These are phyloP conservation scores for Colletotrichum horii DNA, from an alignment of 2,329 filamentous ascomycete species.

Conservation along the genomic window DNA sequence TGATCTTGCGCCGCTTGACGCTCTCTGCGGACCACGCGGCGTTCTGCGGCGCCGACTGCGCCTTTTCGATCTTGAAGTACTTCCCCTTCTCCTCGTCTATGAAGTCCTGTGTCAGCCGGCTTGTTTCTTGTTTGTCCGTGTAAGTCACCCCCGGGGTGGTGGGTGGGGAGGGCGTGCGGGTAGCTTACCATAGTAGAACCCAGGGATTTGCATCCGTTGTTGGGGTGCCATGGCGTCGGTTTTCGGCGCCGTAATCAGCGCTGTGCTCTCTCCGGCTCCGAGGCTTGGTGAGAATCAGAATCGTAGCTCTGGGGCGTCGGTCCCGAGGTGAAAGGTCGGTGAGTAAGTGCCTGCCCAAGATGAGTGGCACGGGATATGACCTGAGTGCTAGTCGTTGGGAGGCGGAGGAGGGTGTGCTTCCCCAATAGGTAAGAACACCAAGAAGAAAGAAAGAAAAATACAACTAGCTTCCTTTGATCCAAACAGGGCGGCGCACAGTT, in stretches of 20 bases:
- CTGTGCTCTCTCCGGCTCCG: neutral
- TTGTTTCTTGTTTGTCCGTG: neutral
- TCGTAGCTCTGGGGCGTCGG: neutral
- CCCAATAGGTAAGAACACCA: neutral
- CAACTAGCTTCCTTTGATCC: neutral
- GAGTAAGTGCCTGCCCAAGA: neutral
- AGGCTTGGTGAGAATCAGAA: neutral
- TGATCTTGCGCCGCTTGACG: slow-evolving; percentile 60
- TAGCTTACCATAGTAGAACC: slow-evolving; percentile 58
- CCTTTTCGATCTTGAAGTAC: slow-evolving; percentile 71
- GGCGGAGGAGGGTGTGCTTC: neutral
- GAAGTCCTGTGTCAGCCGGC: neutral
- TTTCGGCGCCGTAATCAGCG: neutral
- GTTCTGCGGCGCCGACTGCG: slow-evolving; percentile 54
- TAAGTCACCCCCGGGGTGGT: neutral
- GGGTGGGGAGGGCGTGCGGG: neutral
- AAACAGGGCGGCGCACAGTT: slow-evolving; percentile 2
- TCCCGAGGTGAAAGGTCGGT: neutral
- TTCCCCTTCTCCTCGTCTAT: slow-evolving; percentile 63
- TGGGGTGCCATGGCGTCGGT: slow-evolving; percentile 15
- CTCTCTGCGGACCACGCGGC: slow-evolving; percentile 62
- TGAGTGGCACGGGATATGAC: neutral
- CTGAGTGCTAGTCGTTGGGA: neutral
- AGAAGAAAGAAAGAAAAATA: neutral
- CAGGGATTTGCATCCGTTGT: slow-evolving; percentile 46